These are phyloP conservation scores for Misopates orontium DNA, from an alignment of 257 asterid species.

Conservation along the genomic window DNA sequence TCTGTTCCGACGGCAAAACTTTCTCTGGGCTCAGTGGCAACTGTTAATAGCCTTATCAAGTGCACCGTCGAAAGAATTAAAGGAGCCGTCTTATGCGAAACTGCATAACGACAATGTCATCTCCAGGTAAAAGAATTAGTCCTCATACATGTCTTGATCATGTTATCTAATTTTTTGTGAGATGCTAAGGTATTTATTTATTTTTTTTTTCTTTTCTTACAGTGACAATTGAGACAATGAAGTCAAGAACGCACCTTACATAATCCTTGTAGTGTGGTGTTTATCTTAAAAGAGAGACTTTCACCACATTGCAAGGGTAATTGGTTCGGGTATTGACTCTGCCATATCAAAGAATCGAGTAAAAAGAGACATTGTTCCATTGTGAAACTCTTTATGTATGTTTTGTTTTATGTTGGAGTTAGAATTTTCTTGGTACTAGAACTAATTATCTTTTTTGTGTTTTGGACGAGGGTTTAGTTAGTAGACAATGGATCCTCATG, in stretches of 20 bases:
- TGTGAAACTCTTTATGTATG: constrained; percentile 24
- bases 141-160: too few species aligned
- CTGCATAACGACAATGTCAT: constrained; percentile 31
- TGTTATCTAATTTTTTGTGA: not conserved
- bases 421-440: constrained; percentile 14
- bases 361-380: constrained; percentile 32
- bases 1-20: constrained; percentile 81
- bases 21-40: constrained; percentile 73
- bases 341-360: constrained; percentile 22
- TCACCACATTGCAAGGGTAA: constrained; percentile 39
- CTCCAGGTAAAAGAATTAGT: constrained; percentile 23
- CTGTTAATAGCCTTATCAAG: constrained; percentile 75
- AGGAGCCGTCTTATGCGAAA: constrained; percentile 54
- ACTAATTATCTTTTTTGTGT: constrained; percentile 20
- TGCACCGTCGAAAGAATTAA: constrained; percentile 83
- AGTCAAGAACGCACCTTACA: constrained; percentile 88
- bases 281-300: constrained; percentile 3
- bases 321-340: constrained; percentile 93
- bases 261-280: constrained; percentile 39
- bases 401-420: constrained; percentile 11
- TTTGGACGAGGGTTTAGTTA: constrained; percentile 20
- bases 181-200: not conserved
- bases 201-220: not conserved
- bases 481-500: constrained; percentile 16
- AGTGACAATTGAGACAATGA: constrained; percentile 21